phyloP scores from a whole-genome alignment of 2,329 filamentous ascomycete genomes.

The Fusarium acutatum region DNA sequence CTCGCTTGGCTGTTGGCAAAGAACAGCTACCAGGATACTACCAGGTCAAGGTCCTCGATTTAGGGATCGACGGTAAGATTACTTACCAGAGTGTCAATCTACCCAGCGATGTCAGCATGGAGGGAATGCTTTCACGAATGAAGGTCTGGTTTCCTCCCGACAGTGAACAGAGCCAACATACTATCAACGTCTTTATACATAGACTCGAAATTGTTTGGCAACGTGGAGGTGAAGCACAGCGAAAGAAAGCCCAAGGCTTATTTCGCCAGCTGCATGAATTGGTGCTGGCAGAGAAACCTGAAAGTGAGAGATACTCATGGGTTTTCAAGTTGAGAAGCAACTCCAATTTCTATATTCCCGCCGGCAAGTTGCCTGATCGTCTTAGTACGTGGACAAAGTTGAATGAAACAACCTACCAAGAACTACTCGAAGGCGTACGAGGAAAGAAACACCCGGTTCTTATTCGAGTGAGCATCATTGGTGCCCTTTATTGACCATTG shows the following conservation, averaged over 20 bases:
- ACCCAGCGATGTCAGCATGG: constrained; percentile 3
- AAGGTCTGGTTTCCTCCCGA: constrained; percentile 28
- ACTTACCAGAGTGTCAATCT: constrained; percentile 10
- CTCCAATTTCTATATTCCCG: constrained; percentile 8
- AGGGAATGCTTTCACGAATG: constrained; percentile 21
- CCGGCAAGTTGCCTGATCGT: constrained; percentile 24
- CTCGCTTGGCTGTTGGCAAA: constrained; percentile 24
- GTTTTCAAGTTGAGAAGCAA: constrained; percentile 18
- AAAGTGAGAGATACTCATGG: constrained; percentile 23
- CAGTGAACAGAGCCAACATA: not conserved
- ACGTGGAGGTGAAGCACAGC: not conserved
- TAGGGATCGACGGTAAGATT: constrained; percentile 25
- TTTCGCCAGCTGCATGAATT: constrained; percentile 2
- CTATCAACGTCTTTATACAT: constrained; percentile 2
- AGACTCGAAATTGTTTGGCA: constrained; percentile 2
- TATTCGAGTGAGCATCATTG: constrained; percentile 31
- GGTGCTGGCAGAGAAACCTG: not conserved
- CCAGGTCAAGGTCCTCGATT: constrained; percentile 21
- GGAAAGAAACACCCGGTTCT: constrained; percentile 23
- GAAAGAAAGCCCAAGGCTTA: not conserved
- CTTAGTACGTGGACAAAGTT: constrained; percentile 22
- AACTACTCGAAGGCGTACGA: constrained; percentile 5
- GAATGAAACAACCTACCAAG: constrained; percentile 5
- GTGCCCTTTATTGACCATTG: not conserved
- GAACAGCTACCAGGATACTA: constrained; percentile 32